Base-by-base conservation (phyloP, 176 grass and related monocot species). In the Elaeis guineensis region DNA sequence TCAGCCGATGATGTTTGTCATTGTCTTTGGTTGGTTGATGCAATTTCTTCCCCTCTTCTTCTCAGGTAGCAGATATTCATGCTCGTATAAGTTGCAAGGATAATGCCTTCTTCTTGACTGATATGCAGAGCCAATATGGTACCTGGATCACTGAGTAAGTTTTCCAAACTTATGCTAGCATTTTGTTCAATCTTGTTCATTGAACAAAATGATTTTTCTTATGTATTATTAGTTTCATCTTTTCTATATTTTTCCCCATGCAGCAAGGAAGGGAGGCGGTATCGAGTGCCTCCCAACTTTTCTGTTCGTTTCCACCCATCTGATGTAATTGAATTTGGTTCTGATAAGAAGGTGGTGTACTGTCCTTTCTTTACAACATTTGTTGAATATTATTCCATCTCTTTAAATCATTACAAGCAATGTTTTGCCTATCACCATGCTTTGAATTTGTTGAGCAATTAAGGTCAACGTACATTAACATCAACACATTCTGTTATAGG, bases 61-160 rank as follows among this genome's bases (percentile, higher is more conserved):
- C 60, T 48, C 60, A 97, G 93, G 39, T 97, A 73, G 87, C 84
- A 73, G 76, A 85, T 77, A 80, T 61, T 25, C 93, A 97, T 75
- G 87, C 81, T 58, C 35, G 81, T 25, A 97, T 97, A 61, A 83
- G 72, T 70, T 89, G 78, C 81, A 92, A 89, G 61, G 85, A 97
- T 22, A 92, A 85, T 60, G 78, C 59, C 54, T 92, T 97, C 69
- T 97, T 85, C 61, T 21, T 97, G 73, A 97, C 81, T 57, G 87
- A 97, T 71, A 72, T 80, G 4, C 71, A 70, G 65, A 97, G 93
- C 26, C 64, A 97, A 79, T 64, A 86, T 20, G 93, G 93, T 67
- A 97, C 87, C 50, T 97, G 87, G 93, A 79, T 97, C 59, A 78
- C 54, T 0, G 78, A 91, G 93, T 97, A 92, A 78, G 93, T 79